Base-by-base conservation (phyloP, 108 stramenopile species). In the Nitzschia sp. region DNA sequence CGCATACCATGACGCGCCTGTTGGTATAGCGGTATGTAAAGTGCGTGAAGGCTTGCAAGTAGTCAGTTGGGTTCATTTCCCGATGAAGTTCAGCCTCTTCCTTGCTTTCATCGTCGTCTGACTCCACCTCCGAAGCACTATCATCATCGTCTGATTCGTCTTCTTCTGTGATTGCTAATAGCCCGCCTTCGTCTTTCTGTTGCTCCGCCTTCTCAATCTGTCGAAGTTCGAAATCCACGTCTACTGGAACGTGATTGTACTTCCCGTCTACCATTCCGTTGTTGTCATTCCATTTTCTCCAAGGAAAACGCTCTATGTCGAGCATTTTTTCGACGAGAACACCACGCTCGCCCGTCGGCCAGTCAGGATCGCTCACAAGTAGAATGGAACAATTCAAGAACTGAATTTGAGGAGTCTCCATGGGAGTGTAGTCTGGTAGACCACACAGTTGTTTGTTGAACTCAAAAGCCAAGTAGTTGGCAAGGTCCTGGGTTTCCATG, bases 281-380 rank as follows among this genome's bases (percentile, higher is more conserved):
- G 49, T 87, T 87, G 60, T 82, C 75, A 48, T 82, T 87, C 78
- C 80, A 87, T 54, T 87, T 87, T 2, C 54, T 68, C 85, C 85
- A 87, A 18, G 42, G 21, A 53, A 72, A 82, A 15, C 70, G 58
- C 15, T 82, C 75, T 18, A 70, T 72, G 33, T 82, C 80, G 19
- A 85, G 78, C 68, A 70, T 71, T 61, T 85, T 85, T 46, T 85
- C 84, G n/a, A 85, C 81, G 21, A 85, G 59, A 42, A 85, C 68
- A 55, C 77, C 81, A 42, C 84, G 74, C 23, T 38, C 1, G 8
- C 70, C 77, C 19, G 27, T 56, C 26, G 58, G 68, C 71, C 71
- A 79, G 23, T 13, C 27, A 15, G 78, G 65, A 53, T 85, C 84
- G 19, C 72, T 60, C 0, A 85, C 55, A 45, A 85, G 33, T 60